Percentiles rank a stretch among this genome's conserved stretches.
Evolutionary conservation across 805 yeast genomes (phyloP).

Genomic region (Pichia thaimueangensis): DNA sequence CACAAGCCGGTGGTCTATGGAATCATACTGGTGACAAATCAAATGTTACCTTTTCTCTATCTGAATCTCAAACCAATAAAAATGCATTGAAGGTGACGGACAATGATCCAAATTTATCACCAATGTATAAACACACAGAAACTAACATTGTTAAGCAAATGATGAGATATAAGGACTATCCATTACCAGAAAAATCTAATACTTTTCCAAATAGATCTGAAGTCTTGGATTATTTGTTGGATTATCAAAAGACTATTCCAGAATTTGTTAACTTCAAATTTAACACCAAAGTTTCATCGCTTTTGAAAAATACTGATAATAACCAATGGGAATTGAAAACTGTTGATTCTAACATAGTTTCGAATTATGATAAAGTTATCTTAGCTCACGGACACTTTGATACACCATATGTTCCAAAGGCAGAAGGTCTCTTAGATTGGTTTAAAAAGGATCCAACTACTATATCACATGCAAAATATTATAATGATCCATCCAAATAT

Average conservation of each 20-base stretch:
- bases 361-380: slow-evolving; percentile 32
- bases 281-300: slow-evolving; percentile 41
- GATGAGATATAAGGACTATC: slow-evolving; percentile 28
- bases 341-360: slow-evolving; percentile 2
- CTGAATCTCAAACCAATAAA: slow-evolving; percentile 13
- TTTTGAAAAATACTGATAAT: slow-evolving; percentile 26
- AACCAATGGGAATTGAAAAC: slow-evolving; percentile 25
- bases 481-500: slow-evolving; percentile 28
- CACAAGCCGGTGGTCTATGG: slow-evolving; percentile 32
- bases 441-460: slow-evolving; percentile 25
- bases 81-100: slow-evolving; percentile 15
- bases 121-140: slow-evolving; percentile 31
- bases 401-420: slow-evolving; percentile 39
- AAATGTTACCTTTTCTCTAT: slow-evolving; percentile 17
- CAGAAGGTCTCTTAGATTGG: slow-evolving; percentile 35
- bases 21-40: slow-evolving; percentile 26
- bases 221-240: slow-evolving; percentile 53
- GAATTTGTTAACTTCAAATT: slow-evolving; percentile 29
- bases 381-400: slow-evolving; percentile 46
- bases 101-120: slow-evolving; percentile 22
- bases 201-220: slow-evolving; percentile 55
- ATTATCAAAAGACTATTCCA: slow-evolving; percentile 44
- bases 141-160: slow-evolving; percentile 29
- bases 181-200: slow-evolving; percentile 34
- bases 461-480: slow-evolving; percentile 42